Evolutionary conservation across 2,329 filamentous ascomycete genomes (phyloP).

Genomic region (Coniochaeta ligniaria): DNA sequence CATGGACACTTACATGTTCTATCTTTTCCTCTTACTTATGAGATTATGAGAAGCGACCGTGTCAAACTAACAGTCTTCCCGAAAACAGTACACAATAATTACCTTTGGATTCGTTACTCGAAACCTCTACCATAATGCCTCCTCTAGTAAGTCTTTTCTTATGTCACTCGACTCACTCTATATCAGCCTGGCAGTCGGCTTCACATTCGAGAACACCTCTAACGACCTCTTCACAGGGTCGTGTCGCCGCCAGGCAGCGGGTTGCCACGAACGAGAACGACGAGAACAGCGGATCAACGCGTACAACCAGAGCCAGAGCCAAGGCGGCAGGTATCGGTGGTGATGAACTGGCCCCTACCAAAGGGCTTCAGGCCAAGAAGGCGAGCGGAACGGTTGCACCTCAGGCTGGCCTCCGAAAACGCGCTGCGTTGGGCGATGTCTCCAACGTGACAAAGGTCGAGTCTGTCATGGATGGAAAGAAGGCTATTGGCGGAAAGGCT

Average conservation of each 20-base stretch:
- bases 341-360: conserved; percentile 54
- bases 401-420: conserved; percentile 55
- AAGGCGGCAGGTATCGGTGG: conserved; percentile 71
- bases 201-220: conserved; percentile 8
- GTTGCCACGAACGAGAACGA: conserved; percentile 88
- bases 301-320: conserved; percentile 71
- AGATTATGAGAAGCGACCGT: neutral
- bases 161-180: neutral
- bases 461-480: conserved; percentile 61
- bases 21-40: neutral
- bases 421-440: conserved; percentile 83
- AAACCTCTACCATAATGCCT: conserved; percentile 1
- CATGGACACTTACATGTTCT: neutral
- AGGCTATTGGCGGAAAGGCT: conserved; percentile 55
- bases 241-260: conserved; percentile 66
- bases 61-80: neutral
- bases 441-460: conserved; percentile 89
- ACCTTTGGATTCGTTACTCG: conserved; percentile 2
- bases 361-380: conserved; percentile 63
- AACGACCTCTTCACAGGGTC: conserved; percentile 33
- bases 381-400: conserved; percentile 42
- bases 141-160: neutral
- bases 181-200: neutral
- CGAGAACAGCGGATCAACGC: conserved; percentile 74
- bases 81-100: neutral